Evolutionary conservation across 805 yeast species (phyloP).

Genomic region (Candida sonorensis): DNA sequence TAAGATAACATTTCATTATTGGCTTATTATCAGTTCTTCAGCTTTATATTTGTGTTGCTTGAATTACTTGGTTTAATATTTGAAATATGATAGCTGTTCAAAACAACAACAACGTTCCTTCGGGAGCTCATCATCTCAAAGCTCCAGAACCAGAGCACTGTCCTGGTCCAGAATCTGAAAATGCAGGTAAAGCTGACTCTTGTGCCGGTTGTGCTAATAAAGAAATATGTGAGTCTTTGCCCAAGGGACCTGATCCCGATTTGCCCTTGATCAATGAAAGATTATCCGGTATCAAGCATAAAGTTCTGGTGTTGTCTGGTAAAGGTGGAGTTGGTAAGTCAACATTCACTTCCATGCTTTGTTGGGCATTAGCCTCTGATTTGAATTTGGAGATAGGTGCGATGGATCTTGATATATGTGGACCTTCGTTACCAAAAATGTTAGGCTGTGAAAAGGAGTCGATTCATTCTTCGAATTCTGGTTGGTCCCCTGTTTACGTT

Average conservation of each 20-base stretch:
- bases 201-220: conserved; percentile 95
- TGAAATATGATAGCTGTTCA: not conserved
- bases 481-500: conserved; percentile 96
- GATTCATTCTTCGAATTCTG: conserved; percentile 82
- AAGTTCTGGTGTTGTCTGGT: conserved; percentile 71
- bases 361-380: conserved; percentile 90
- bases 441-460: conserved; percentile 84
- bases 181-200: conserved; percentile 91
- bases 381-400: conserved; percentile 85
- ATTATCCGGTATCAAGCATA: conserved; percentile 61
- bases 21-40: no score
- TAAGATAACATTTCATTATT: no score
- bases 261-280: conserved; percentile 67
- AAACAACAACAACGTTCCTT: not conserved
- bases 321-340: conserved; percentile 93
- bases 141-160: conserved; percentile 95
- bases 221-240: conserved; percentile 77
- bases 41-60: no score
- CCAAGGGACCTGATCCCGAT: conserved; percentile 95
- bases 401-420: conserved; percentile 96
- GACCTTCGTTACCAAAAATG: conserved; percentile 94
- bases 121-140: conserved; percentile 21
- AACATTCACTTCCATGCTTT: conserved; percentile 90
- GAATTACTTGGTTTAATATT: no score
- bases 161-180: conserved; percentile 95